phyloP scores from a whole-genome alignment of 495 filamentous ascomycete species.

The Acidiella bohemica region DNA sequence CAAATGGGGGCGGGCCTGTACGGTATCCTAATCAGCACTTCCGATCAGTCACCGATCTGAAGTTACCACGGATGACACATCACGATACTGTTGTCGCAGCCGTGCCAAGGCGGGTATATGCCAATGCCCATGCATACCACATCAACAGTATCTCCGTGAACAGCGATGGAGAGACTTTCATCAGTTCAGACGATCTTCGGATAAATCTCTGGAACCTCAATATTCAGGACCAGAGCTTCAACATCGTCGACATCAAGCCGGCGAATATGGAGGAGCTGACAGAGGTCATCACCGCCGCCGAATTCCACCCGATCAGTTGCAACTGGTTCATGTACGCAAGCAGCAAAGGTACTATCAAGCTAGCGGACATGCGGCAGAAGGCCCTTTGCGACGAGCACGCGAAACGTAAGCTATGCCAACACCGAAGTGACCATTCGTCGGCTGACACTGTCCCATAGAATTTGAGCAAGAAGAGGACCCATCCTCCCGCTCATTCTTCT shows the following conservation, averaged over 20 bases:
- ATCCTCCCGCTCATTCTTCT: conserved; percentile 97
- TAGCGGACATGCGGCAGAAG: conserved; percentile 94
- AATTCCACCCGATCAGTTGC: conserved; percentile 94
- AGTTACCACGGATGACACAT: conserved; percentile 88
- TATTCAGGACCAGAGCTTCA: conserved; percentile 99
- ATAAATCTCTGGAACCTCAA: conserved; percentile 99
- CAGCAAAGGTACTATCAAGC: conserved; percentile 96
- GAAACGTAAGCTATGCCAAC: conserved; percentile 54
- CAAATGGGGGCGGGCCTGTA: conserved; percentile 59
- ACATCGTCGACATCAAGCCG: conserved; percentile 99
- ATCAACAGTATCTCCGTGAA: conserved; percentile 99
- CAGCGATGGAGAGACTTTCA: conserved; percentile 97
- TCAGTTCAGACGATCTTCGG: conserved; percentile 91
- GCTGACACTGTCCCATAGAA: conserved; percentile 40
- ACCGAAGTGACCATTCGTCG: not conserved
- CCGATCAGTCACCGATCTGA: conserved; percentile 66
- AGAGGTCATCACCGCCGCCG: conserved; percentile 94
- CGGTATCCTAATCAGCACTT: conserved; percentile 60
- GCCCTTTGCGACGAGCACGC: conserved; percentile 91
- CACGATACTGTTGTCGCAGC: conserved; percentile 98
- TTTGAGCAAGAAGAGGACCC: conserved; percentile 99
- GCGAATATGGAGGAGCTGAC: conserved; percentile 99
- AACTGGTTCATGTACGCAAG: conserved; percentile 99
- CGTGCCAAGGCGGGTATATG: conserved; percentile 87
- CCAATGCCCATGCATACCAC: conserved; percentile 97